Percentiles rank a stretch among this genome's conserved stretches.
These are phyloP conservation scores for Aspergillus fructus DNA, from an alignment of 2,329 filamentous ascomycete species.

Conservation along the genomic window DNA sequence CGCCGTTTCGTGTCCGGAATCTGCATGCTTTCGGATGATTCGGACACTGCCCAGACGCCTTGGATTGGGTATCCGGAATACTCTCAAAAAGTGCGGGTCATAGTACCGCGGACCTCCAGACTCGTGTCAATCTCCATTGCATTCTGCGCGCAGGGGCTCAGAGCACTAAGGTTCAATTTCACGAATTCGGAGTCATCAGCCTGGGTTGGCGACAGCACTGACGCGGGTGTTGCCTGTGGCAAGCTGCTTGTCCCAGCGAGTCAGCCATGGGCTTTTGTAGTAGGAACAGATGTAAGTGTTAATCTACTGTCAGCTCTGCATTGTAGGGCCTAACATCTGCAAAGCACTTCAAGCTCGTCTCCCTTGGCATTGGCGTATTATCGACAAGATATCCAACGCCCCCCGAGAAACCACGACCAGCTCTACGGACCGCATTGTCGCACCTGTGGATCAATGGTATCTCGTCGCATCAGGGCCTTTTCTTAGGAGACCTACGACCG, in stretches of 20 bases:
- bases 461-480: not conserved
- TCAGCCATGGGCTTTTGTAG: not conserved
- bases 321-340: not conserved
- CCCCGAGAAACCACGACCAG: not conserved
- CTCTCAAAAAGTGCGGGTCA: not conserved
- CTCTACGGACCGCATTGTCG: not conserved
- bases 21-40: not conserved
- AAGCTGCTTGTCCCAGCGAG: not conserved
- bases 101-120: not conserved
- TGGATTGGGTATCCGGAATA: conserved; percentile 6
- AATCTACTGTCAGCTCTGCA: not conserved
- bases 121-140: not conserved
- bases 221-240: not conserved
- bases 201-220: conserved; percentile 9
- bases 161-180: conserved; percentile 7
- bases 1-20: conserved; percentile 9
- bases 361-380: not conserved
- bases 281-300: conserved; percentile 5
- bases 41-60: not conserved
- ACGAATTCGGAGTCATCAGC: not conserved
- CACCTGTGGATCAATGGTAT: conserved; percentile 1
- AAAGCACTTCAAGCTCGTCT: not conserved
- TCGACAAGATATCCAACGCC: not conserved
- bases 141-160: conserved; percentile 9
- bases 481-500: not conserved